Conservation (phyloP, 805 yeast genomes). For the Saccharomycopsis malanga region DNA sequence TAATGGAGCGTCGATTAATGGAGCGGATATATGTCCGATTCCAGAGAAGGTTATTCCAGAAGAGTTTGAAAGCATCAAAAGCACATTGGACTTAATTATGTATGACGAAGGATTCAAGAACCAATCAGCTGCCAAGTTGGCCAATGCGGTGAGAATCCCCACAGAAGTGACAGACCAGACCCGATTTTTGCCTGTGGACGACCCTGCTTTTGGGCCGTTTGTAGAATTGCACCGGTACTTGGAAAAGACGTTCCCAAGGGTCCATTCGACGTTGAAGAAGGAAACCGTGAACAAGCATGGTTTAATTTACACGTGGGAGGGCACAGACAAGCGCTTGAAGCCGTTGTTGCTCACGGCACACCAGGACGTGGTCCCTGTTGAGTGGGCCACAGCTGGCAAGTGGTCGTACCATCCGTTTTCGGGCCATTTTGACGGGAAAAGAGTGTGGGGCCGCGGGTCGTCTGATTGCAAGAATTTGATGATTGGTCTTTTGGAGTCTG, state of each 20-base stretch:
- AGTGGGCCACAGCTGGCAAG: slow-evolving; percentile 41
- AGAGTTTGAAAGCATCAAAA: slow-evolving; percentile 10
- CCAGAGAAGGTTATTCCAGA: slow-evolving; percentile 11
- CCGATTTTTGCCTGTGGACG: slow-evolving; percentile 41
- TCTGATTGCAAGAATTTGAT: slow-evolving; percentile 68
- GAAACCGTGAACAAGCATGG: slow-evolving; percentile 57
- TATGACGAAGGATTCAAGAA: slow-evolving; percentile 33
- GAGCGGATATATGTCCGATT: slow-evolving; percentile 13
- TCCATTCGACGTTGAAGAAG: slow-evolving; percentile 41
- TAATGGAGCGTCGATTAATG: too few species aligned
- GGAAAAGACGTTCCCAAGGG: slow-evolving; percentile 46
- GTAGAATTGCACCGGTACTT: slow-evolving; percentile 46
- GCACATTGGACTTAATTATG: slow-evolving; percentile 16
- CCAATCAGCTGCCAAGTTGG: slow-evolving; percentile 38
- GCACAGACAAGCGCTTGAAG: slow-evolving; percentile 42
- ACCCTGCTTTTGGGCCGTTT: slow-evolving; percentile 43
- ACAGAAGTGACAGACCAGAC: slow-evolving; percentile 56
- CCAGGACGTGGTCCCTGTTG: slow-evolving; percentile 77
- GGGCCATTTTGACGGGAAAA: slow-evolving; percentile 59
- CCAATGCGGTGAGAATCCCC: slow-evolving; percentile 56
- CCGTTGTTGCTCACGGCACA: slow-evolving; percentile 72
- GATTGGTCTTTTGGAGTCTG: slow-evolving; percentile 57
- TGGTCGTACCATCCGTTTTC: slow-evolving; percentile 67
- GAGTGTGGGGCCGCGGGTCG: slow-evolving; percentile 72
- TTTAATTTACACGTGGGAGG: slow-evolving; percentile 56